Conservation (phyloP, 768 basidiomycete species). For the Leucocoprinus sp. region DNA sequence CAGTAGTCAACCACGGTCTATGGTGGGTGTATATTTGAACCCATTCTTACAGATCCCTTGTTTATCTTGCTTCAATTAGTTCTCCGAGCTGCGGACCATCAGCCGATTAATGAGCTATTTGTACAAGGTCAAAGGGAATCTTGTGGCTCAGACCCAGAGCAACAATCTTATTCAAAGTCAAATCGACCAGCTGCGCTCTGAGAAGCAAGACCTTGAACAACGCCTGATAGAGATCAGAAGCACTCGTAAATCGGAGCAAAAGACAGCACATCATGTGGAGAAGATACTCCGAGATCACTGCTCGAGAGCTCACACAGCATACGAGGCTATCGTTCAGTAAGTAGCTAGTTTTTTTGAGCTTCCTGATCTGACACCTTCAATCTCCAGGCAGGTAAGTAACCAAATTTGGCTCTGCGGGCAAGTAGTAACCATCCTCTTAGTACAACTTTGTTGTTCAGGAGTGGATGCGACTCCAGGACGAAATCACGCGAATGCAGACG, state of each 20-base stretch:
- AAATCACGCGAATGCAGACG: conserved; percentile 18
- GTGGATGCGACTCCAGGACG: conserved; percentile 22
- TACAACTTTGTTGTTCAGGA: conserved; percentile 27
- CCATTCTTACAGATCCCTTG: conserved; percentile 2
- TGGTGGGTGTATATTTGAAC: conserved; percentile 26
- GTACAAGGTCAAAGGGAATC: conserved; percentile 37
- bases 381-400: conserved; percentile 25
- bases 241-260: conserved; percentile 39
- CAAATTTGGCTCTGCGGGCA: background rate
- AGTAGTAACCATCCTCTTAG: conserved; percentile 14
- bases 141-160: conserved; percentile 26
- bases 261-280: conserved; percentile 44
- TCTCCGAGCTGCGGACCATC: conserved; percentile 41
- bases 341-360: conserved; percentile 15
- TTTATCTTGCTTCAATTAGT: conserved; percentile 24
- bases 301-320: conserved; percentile 35
- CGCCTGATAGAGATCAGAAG: conserved; percentile 34
- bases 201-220: conserved; percentile 27
- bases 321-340: conserved; percentile 33
- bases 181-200: conserved; percentile 23
- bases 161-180: conserved; percentile 25
- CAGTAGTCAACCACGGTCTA: conserved; percentile 33
- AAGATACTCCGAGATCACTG: conserved; percentile 46
- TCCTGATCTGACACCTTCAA: conserved; percentile 11
- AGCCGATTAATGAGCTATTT: conserved; percentile 43